Evolutionary conservation across 2,329 filamentous ascomycete species (phyloP).

Genomic region (Metarhizium rileyi): DNA sequence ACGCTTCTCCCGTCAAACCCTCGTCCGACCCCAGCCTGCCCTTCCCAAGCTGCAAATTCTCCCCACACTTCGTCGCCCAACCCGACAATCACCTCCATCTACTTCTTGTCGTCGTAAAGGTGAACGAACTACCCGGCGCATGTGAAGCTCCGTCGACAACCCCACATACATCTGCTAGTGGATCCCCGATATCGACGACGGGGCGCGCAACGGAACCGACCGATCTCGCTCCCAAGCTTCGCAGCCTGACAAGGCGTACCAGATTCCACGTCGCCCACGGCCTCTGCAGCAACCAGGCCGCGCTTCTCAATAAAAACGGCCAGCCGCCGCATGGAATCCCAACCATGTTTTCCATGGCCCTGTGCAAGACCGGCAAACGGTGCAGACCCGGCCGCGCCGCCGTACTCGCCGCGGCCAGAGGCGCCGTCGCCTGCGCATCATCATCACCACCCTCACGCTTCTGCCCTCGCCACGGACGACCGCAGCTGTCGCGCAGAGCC

Average conservation of each 20-base stretch:
- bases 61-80: too few relatives aligned
- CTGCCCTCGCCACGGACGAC: background rate
- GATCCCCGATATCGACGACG: too few relatives aligned
- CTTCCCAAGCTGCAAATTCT: background rate
- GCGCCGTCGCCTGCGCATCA: background rate
- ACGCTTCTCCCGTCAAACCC: too few relatives aligned
- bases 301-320: too few relatives aligned
- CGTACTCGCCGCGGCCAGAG: conserved; percentile 8
- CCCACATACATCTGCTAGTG: too few relatives aligned
- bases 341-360: conserved; percentile 36
- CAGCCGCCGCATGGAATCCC: conserved; percentile 25
- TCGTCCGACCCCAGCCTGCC: background rate
- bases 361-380: conserved; percentile 34
- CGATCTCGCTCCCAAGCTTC: background rate
- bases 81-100: background rate
- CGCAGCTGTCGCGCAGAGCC: conserved; percentile 11
- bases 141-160: background rate
- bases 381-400: conserved; percentile 21
- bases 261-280: background rate
- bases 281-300: too few relatives aligned
- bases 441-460: background rate
- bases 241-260: background rate
- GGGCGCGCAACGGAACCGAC: background rate
- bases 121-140: background rate
- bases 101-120: background rate